Conservation (phyloP, 2,329 filamentous ascomycete genomes). For the Colletotrichum costaricense region DNA sequence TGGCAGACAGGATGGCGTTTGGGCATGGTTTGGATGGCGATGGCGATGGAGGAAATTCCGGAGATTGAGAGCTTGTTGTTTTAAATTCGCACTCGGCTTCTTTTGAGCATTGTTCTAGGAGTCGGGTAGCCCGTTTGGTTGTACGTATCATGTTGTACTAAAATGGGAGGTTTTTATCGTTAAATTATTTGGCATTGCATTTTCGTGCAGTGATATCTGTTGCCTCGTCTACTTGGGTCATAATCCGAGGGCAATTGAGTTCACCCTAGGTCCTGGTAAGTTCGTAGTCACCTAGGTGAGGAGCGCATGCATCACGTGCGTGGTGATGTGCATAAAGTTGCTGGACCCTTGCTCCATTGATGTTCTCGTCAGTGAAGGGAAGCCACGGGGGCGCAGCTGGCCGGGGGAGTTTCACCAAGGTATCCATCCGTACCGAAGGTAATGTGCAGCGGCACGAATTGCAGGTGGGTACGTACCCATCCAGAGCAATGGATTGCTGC, state of each 20-base stretch:
- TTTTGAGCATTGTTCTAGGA: slow-evolving; percentile 32
- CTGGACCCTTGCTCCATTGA: slow-evolving; percentile 21
- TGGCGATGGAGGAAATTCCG: slow-evolving; percentile 28
- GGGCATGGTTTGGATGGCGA: slow-evolving; percentile 28
- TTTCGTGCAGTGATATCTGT: background rate
- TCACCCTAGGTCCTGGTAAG: too few relatives aligned
- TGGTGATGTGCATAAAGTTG: slow-evolving; percentile 32
- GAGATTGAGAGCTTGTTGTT: slow-evolving; percentile 29
- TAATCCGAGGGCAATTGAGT: background rate
- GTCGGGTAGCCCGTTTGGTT: slow-evolving; percentile 22
- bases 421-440: slow-evolving; percentile 15
- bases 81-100: slow-evolving; percentile 28
- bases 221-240: background rate
- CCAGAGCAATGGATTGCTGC: slow-evolving; percentile 7
- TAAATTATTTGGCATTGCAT: background rate
- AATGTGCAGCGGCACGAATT: slow-evolving; percentile 10
- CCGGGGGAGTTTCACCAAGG: slow-evolving; percentile 30
- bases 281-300: slow-evolving; percentile 12
- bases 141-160: slow-evolving; percentile 34
- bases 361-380: slow-evolving; percentile 10
- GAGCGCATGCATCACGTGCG: slow-evolving; percentile 15
- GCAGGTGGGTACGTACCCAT: slow-evolving; percentile 24
- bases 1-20: slow-evolving; percentile 29
- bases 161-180: slow-evolving; percentile 28
- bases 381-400: slow-evolving; percentile 33